These are phyloP conservation scores for Cryphonectria radicalis DNA, from an alignment of 2,329 filamentous ascomycete genomes.

Conservation along the genomic window DNA sequence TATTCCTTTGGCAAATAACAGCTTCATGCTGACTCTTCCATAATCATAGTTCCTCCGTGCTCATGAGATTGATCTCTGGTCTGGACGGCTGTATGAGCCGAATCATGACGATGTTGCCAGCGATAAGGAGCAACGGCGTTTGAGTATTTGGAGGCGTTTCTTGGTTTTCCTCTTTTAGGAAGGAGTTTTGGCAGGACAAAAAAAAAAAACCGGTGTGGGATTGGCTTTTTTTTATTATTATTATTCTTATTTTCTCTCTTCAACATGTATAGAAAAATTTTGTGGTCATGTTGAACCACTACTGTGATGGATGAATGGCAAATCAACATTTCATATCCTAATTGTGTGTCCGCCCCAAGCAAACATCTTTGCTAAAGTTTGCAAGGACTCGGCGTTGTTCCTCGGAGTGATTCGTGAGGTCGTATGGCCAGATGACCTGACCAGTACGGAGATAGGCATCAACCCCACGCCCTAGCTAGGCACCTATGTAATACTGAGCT, in stretches of 20 bases:
- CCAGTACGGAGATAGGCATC: not conserved
- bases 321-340: not conserved
- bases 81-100: conserved; percentile 42
- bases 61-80: conserved; percentile 57
- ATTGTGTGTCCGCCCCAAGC: not conserved
- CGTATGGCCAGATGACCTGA: not conserved
- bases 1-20: not conserved
- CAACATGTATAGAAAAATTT: not conserved
- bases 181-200: not conserved
- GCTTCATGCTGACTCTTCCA: conserved; percentile 4
- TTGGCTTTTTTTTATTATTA: not conserved
- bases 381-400: not conserved
- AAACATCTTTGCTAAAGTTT: too few species aligned
- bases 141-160: conserved; percentile 22
- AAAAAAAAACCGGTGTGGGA: too few species aligned
- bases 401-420: not conserved
- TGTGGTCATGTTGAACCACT: not conserved
- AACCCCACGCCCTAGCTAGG: not conserved
- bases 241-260: not conserved
- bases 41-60: conserved; percentile 19
- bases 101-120: conserved; percentile 4
- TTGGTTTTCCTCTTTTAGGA: conserved; percentile 17
- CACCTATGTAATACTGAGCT: not conserved
- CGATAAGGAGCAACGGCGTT: conserved; percentile 15
- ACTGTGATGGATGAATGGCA: not conserved